Evolutionary conservation across 2,329 filamentous ascomycete species (phyloP).

Genomic region (Colletotrichum somersetense): DNA sequence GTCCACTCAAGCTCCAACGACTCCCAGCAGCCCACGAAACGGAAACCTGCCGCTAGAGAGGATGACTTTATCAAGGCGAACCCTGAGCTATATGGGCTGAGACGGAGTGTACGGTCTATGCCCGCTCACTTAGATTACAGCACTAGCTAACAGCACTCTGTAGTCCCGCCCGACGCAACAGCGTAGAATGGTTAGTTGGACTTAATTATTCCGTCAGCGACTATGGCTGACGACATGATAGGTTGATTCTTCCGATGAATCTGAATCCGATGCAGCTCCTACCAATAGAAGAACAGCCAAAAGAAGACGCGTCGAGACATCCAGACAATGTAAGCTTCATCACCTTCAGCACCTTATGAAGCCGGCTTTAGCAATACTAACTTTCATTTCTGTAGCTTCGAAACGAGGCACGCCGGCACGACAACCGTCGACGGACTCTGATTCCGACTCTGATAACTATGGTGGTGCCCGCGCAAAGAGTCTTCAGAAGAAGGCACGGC

Average conservation of each 20-base stretch:
- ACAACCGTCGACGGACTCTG: slow-evolving; percentile 64
- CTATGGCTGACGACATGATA: slow-evolving; percentile 48
- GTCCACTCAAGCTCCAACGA: slow-evolving; percentile 78
- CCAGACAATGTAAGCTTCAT: slow-evolving; percentile 68
- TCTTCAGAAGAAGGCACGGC: slow-evolving; percentile 81
- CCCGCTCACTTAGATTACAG: slow-evolving; percentile 32
- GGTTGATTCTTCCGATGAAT: slow-evolving; percentile 68
- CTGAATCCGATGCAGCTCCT: slow-evolving; percentile 78
- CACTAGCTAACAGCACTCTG: slow-evolving; percentile 20
- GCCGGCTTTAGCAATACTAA: neutral
- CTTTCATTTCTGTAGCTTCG: slow-evolving; percentile 60
- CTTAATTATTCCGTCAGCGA: slow-evolving; percentile 9
- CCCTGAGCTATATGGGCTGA: slow-evolving; percentile 92
- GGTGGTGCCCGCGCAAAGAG: slow-evolving; percentile 79
- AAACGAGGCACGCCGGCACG: slow-evolving; percentile 70
- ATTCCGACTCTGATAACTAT: slow-evolving; percentile 82
- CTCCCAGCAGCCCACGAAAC: slow-evolving; percentile 78
- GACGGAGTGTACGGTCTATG: slow-evolving; percentile 81
- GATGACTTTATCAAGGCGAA: slow-evolving; percentile 91
- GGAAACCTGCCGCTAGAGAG: slow-evolving; percentile 77
- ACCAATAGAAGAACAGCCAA: slow-evolving; percentile 71
- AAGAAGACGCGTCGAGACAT: slow-evolving; percentile 76
- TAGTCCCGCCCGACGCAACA: slow-evolving; percentile 70
- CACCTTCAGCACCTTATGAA: slow-evolving; percentile 1
- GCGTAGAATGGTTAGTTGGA: slow-evolving; percentile 65